phyloP scores from a whole-genome alignment of 2,329 filamentous ascomycete genomes.

The Madurella mycetomatis region DNA sequence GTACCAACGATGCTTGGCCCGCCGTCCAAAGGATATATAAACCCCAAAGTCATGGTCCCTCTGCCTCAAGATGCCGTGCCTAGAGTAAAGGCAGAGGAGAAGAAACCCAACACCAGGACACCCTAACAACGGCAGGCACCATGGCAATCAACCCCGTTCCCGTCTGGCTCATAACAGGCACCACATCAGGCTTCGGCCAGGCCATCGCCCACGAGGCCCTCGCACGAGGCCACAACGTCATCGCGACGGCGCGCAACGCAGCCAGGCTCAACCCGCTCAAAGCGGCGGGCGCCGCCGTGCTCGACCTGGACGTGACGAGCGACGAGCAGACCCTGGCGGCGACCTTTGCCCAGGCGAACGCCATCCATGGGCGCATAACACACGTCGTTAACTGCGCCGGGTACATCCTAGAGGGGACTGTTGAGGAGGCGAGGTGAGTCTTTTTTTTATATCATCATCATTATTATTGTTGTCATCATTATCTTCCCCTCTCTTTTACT shows the following conservation, averaged over 20 bases:
- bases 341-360: slow-evolving; percentile 14
- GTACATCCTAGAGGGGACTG: slow-evolving; percentile 28
- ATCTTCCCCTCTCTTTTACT: no score
- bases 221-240: slow-evolving; percentile 36
- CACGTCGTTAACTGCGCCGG: slow-evolving; percentile 28
- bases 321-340: slow-evolving; percentile 17
- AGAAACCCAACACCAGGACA: no score
- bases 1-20: no score
- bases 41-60: no score
- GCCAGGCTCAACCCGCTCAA: slow-evolving; percentile 24
- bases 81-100: no score
- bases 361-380: slow-evolving; percentile 23
- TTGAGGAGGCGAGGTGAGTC: slow-evolving; percentile 29
- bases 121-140: no score
- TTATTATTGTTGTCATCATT: no score
- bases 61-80: no score
- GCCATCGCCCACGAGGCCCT: slow-evolving; percentile 35
- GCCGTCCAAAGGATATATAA: no score
- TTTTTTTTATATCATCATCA: no score
- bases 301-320: slow-evolving; percentile 28
- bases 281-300: slow-evolving; percentile 24
- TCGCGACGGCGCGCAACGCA: slow-evolving; percentile 37
- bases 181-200: slow-evolving; percentile 39
- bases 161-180: slow-evolving; percentile 38
- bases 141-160: not conserved